Percentiles rank a stretch among this genome's conserved stretches.
These are phyloP conservation scores for Entomortierella parvispora DNA, from an alignment of 192 early-diverging fungal species.

Conservation along the genomic window DNA sequence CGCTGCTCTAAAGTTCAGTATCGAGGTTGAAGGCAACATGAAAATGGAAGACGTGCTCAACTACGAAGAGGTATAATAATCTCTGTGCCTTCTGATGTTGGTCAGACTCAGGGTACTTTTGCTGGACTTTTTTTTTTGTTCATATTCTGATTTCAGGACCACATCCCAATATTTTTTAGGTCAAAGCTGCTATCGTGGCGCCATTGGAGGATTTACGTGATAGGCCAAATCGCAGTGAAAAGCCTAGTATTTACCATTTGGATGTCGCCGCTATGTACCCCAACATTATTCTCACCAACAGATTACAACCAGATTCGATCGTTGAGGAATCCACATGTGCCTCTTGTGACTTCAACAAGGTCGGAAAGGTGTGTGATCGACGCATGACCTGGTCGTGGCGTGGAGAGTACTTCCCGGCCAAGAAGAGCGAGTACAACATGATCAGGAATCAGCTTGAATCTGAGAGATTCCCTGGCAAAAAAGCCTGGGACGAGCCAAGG, in stretches of 20 bases:
- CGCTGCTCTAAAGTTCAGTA: constrained; percentile 88
- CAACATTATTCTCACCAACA: constrained; percentile 98
- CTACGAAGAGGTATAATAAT: constrained; percentile 81
- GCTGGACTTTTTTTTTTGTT: neutral
- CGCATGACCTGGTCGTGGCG: constrained; percentile 98
- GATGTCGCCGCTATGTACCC: constrained; percentile 99
- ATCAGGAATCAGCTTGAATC: constrained; percentile 85
- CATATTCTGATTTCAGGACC: too few relatives aligned
- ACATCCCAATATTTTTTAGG: constrained; percentile 48
- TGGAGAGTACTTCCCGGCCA: constrained; percentile 94
- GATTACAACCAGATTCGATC: constrained; percentile 97
- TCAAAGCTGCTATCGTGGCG: constrained; percentile 68
- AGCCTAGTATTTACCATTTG: constrained; percentile 95
- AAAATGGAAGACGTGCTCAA: constrained; percentile 84
- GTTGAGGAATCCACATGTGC: constrained; percentile 90
- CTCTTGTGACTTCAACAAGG: constrained; percentile 91
- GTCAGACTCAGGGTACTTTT: too few relatives aligned
- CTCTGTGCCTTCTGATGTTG: too few relatives aligned
- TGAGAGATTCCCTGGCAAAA: constrained; percentile 81
- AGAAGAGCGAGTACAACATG: constrained; percentile 87
- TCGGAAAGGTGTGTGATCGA: constrained; percentile 89
- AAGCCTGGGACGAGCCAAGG: constrained; percentile 58
- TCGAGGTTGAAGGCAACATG: constrained; percentile 82
- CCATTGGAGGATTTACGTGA: constrained; percentile 83
- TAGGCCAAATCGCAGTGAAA: constrained; percentile 76